Evolutionary conservation across 495 filamentous ascomycete species (phyloP).

Genomic region (Cudoniella acicularis): DNA sequence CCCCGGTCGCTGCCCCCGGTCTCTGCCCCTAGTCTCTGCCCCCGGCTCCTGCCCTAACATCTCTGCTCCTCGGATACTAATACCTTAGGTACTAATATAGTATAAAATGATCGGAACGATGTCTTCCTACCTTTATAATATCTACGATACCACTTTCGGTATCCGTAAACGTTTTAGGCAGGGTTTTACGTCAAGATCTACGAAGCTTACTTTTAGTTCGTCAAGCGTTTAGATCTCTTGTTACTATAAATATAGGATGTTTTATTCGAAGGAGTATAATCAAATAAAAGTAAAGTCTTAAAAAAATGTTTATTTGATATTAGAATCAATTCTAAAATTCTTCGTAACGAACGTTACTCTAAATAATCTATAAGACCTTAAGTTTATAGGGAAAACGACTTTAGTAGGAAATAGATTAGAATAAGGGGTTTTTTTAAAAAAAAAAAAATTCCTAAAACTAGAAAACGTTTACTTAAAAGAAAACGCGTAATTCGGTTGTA

Average conservation of each 20-base stretch:
- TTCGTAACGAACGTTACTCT: background rate
- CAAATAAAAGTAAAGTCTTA: constrained; percentile 46
- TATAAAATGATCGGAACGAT: background rate
- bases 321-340: background rate
- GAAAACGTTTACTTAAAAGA: background rate
- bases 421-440: background rate
- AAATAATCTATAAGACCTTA: background rate
- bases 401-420: background rate
- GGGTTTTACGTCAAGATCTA: constrained; percentile 2
- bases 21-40: background rate
- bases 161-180: constrained; percentile 1
- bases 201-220: constrained; percentile 1
- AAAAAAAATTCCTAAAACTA: background rate
- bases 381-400: background rate
- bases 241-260: constrained; percentile 1
- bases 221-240: constrained; percentile 1
- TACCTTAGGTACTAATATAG: background rate
- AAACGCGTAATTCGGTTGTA: background rate
- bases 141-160: constrained; percentile 1
- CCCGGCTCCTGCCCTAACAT: background rate
- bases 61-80: no score
- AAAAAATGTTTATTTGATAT: background rate
- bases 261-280: constrained; percentile 1
- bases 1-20: background rate
- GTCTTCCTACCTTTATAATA: background rate